Evolutionary conservation across 202 grass and related monocot species (phyloP).

Genomic region (Hordeum pubiflorum): DNA sequence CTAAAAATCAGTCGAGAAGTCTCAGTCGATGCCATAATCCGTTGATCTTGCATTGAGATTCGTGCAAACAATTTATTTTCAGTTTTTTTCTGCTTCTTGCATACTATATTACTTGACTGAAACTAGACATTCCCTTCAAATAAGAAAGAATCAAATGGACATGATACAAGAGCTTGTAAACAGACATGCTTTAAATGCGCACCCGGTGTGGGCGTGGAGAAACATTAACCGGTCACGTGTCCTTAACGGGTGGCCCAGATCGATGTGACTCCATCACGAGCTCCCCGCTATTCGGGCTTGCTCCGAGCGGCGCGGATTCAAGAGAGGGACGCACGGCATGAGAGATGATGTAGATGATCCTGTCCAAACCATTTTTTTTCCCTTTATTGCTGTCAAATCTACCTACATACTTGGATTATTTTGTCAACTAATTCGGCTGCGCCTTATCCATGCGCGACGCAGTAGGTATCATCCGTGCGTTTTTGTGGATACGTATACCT

Average conservation of each 20-base stretch:
- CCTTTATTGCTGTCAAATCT: neutral
- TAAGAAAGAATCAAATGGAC: neutral
- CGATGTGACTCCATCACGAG: neutral
- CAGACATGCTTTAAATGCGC: no score
- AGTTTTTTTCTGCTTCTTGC: no score
- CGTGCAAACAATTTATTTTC: no score
- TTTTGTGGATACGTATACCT: neutral
- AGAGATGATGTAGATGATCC: constrained; percentile 16
- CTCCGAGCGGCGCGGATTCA: neutral
- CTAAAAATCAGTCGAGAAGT: no score
- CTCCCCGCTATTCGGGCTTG: neutral
- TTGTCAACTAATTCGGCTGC: neutral
- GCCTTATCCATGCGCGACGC: neutral
- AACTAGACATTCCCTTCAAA: no score
- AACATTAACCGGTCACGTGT: neutral
- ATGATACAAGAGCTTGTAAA: neutral
- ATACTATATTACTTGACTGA: no score
- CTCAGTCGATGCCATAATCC: no score
- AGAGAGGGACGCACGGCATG: neutral
- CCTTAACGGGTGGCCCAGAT: neutral
- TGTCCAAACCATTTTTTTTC: neutral
- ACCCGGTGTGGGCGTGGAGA: neutral
- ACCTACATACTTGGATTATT: neutral
- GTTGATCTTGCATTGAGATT: no score
- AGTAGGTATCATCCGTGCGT: neutral